These are phyloP conservation scores for Murraya paniculata DNA, from an alignment of 345 rosid species.

Conservation along the genomic window DNA sequence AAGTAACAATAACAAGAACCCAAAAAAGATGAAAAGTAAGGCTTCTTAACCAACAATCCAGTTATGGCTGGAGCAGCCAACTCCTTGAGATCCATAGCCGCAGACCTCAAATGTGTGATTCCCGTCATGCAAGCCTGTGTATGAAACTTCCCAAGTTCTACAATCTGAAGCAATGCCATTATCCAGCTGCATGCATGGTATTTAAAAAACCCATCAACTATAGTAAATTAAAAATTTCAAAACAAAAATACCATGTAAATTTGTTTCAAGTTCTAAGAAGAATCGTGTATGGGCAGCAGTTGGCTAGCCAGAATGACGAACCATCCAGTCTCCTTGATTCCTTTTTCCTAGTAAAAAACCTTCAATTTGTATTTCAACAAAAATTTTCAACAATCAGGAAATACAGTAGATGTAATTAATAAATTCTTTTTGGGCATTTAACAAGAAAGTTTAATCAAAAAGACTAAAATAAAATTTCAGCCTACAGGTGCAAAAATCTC, in stretches of 20 bases:
- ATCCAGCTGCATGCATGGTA: constrained; percentile 64
- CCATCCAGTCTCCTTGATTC: not conserved
- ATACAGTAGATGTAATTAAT: not conserved
- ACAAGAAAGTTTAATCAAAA: not conserved
- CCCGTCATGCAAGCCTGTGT: constrained; percentile 63
- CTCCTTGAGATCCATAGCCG: constrained; percentile 41
- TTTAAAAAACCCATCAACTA: not conserved
- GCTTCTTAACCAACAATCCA: constrained; percentile 82
- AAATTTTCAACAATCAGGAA: not conserved
- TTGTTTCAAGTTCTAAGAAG: not conserved
- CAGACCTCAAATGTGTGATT: constrained; percentile 79
- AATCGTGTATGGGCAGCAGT: not conserved
- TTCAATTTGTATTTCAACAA: not conserved
- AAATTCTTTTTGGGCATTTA: not conserved
- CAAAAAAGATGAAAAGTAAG: constrained; percentile 20
- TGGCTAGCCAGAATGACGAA: too few species aligned
- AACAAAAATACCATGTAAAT: not conserved
- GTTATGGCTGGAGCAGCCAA: constrained; percentile 56
- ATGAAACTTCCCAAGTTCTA: constrained; percentile 42
- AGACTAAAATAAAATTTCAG: not conserved
- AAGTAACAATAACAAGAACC: constrained; percentile 7
- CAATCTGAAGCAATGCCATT: constrained; percentile 51
- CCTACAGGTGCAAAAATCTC: not conserved
- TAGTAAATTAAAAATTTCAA: not conserved
- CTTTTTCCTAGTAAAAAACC: not conserved